Evolutionary conservation across 371 early-diverging fungal species (phyloP), one percentile per base, ranked within the genome.

Genomic region (Lichtheimia corymbifera): DNA sequence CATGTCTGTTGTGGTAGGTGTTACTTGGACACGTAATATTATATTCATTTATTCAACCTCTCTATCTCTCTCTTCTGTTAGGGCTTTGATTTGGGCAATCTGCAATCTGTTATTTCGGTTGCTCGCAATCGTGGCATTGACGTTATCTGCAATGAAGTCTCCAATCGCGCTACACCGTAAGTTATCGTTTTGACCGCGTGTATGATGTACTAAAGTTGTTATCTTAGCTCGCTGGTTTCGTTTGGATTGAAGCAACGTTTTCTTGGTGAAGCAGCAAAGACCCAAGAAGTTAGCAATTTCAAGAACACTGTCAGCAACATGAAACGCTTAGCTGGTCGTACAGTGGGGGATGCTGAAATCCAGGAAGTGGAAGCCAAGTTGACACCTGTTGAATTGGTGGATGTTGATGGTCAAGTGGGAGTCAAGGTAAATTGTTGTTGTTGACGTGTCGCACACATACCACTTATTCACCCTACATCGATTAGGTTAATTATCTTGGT

Each of bases 41-140:
- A 22, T 11, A 11, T 4, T 27, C 7, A 1, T n/a, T 13, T 53
- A 14, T 14, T n/a, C 35, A 53, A 30, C 25, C 6, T n/a, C 0
- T 17, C 20, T n/a, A n/a, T 17, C 20, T 2, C 42, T 17, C 3
- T 50, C 45, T 43, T 42, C 20, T 12, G 1, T 12, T 60, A 78
- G 79, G 98, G 98, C 76, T 90, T 98, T 83, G 98, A 98, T 84
- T 87, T 98, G 77, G 98, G 98, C 64, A 96, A 91, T 82, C 82
- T 96, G 67, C 91, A 95, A 75, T 90, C 96, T 66, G 90, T 95
- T 64, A 93, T 98, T 63, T 97, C 98, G 58, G 96, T 97, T 50
- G 98, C 97, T 50, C 84, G 98, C 73, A 97, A 97, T 85, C 90
- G 97, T 70, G 97, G 97, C 73, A 96, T 98, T 71, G 98, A 98